These are phyloP conservation scores for Metarhizium brunneum DNA, from an alignment of 2,329 filamentous ascomycete species.

Conservation along the genomic window DNA sequence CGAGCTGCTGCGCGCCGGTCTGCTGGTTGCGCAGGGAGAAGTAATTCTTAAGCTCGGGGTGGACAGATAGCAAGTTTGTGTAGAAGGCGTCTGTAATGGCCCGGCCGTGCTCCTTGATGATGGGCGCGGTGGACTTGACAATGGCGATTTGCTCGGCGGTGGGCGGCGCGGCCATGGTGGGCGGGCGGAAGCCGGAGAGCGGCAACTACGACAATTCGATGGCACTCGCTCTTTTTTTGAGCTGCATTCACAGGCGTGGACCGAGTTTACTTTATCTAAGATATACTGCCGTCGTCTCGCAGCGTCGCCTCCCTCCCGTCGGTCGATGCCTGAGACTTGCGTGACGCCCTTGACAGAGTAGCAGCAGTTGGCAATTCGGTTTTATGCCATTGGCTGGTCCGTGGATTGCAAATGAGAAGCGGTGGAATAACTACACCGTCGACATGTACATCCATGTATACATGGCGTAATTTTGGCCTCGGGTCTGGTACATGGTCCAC, in stretches of 20 bases:
- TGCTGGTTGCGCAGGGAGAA: constrained; percentile 64
- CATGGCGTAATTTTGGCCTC: background rate
- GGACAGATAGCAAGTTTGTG: constrained; percentile 51
- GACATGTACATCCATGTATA: no score
- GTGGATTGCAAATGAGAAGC: background rate
- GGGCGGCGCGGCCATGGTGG: constrained; percentile 32
- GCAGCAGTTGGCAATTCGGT: background rate
- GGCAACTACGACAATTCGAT: no score
- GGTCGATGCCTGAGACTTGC: no score
- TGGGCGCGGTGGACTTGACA: constrained; percentile 68
- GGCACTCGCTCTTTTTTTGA: no score
- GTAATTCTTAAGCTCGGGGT: constrained; percentile 57
- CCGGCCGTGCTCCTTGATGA: constrained; percentile 58
- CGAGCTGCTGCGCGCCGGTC: constrained; percentile 57
- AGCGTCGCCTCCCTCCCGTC: no score
- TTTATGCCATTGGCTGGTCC: background rate
- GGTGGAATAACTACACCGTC: background rate
- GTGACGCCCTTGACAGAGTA: no score
- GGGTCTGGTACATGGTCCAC: background rate
- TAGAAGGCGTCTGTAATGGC: constrained; percentile 65
- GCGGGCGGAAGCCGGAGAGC: background rate
- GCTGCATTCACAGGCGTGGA: no score
- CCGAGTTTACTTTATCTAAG: no score
- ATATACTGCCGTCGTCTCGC: no score
- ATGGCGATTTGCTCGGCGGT: constrained; percentile 56